Evolutionary conservation across 2,329 filamentous ascomycete genomes (phyloP), one percentile per base, ranked within the genome.

Genomic region (Fusarium euwallaceae): DNA sequence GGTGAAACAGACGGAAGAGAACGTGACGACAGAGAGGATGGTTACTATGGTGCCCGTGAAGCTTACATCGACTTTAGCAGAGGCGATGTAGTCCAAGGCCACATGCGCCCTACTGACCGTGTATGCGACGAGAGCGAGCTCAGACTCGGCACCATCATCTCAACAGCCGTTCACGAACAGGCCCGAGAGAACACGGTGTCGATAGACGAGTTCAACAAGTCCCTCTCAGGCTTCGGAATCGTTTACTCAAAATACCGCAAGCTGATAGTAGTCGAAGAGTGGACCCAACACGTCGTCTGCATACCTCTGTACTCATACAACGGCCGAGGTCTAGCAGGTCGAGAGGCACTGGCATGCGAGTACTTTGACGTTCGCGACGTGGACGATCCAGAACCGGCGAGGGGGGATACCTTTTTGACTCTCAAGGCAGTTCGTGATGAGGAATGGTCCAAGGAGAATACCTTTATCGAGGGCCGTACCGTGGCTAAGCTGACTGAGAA

Each of bases 211-310:
- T 16, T 29, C 34, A 69, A 76, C 56, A 39, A 64, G 16, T 63
- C 67, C 11, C 61, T 69, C 34, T 71, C 72, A 4, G 55, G 36
- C 2, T 71, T 68, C 39, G 76, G 76, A 4, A 22, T 71, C 3
- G 64, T 77, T n/a, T 62, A 76, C 62, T 78, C 76, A 29, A 78
- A 78, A 17, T 78, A 77, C 27, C 72, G 76, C n/a, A 78, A 76
- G 66, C 74, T 78, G 68, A 41, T 78, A 20, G 53, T 78, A 11
- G 17, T 78, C 4, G 72, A 77, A 6, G 41, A 10, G 2, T 78
- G 76, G 76, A 32, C 24, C 6, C 70, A 78, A 12, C 74, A 78
- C 24, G 61, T 55, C 6, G 59, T 62, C 8, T 78, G 76, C 53
- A 37, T 78, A 2, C 76, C 74, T 0, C n/a, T 78, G 1, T 78